These are phyloP conservation scores for Sporothrix mexicana DNA, from an alignment of 2,329 filamentous ascomycete species.

Conservation along the genomic window DNA sequence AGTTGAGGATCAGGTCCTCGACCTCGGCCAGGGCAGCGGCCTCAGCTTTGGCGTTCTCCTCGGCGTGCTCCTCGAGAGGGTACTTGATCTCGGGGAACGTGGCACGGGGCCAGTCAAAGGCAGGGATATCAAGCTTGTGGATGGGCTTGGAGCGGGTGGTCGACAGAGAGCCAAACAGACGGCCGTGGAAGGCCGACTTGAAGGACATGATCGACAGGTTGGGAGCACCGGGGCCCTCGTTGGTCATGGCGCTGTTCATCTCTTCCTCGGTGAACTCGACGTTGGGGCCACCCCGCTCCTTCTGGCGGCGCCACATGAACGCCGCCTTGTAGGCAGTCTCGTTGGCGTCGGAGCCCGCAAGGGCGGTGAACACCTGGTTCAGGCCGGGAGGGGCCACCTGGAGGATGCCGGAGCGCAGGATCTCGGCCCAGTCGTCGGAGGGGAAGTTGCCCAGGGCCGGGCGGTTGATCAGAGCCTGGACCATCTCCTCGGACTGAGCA, in stretches of 20 bases:
- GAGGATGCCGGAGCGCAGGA: conserved; percentile 80
- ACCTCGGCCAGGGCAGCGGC: conserved; percentile 81
- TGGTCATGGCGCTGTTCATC: conserved; percentile 76
- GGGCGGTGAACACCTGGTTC: conserved; percentile 88
- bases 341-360: conserved; percentile 90
- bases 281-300: conserved; percentile 76
- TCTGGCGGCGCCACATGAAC: conserved; percentile 88
- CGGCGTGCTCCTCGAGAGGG: conserved; percentile 77
- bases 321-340: conserved; percentile 95
- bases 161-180: conserved; percentile 83
- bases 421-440: conserved; percentile 78
- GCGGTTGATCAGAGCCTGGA: conserved; percentile 80
- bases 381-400: conserved; percentile 82
- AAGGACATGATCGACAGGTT: conserved; percentile 85
- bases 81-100: conserved; percentile 87
- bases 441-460: conserved; percentile 92
- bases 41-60: conserved; percentile 83
- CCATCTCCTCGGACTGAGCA: conserved; percentile 78
- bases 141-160: conserved; percentile 92
- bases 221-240: conserved; percentile 77
- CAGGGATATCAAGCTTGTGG: conserved; percentile 92
- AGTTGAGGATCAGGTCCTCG: conserved; percentile 79
- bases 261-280: conserved; percentile 83
- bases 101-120: conserved; percentile 93
- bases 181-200: conserved; percentile 87